These are phyloP conservation scores for Fagopyrum homotropicum DNA, from an alignment of 148 eudicot species.

Conservation along the genomic window DNA sequence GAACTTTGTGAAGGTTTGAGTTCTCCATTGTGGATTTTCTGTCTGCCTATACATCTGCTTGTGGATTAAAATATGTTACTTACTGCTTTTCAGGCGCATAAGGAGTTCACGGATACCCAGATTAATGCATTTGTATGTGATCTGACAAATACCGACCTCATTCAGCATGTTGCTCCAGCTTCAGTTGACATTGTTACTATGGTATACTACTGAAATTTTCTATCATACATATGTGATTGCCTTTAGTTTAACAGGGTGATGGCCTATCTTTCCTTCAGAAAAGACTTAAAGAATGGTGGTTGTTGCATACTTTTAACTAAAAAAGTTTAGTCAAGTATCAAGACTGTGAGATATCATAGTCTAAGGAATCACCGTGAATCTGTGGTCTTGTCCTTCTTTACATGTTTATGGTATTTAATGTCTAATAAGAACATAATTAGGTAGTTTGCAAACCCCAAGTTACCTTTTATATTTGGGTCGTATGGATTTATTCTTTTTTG, in stretches of 20 bases:
- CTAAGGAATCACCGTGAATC: neutral
- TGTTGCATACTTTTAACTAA: neutral
- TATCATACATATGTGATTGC: neutral
- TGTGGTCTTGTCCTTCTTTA: neutral
- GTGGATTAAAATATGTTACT: neutral
- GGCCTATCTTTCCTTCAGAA: neutral
- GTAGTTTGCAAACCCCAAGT: neutral
- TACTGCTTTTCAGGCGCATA: constrained; percentile 52
- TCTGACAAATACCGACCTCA: constrained; percentile 72
- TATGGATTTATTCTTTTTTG: neutral
- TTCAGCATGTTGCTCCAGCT: constrained; percentile 55
- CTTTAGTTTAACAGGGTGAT: neutral
- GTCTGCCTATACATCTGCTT: neutral
- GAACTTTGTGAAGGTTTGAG: constrained; percentile 76
- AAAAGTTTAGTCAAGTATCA: neutral
- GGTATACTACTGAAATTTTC: constrained; percentile 36
- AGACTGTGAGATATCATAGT: constrained; percentile 1
- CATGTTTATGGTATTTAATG: neutral
- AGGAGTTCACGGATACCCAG: constrained; percentile 54
- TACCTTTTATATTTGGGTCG: neutral
- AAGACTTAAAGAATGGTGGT: neutral
- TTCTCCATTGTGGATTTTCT: neutral
- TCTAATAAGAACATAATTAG: neutral
- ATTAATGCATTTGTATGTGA: constrained; percentile 90
- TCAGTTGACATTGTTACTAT: constrained; percentile 96